Percentiles rank a stretch among this genome's conserved stretches.
These are phyloP conservation scores for Punica granatum DNA, from an alignment of 345 rosid genomes.

Conservation along the genomic window DNA sequence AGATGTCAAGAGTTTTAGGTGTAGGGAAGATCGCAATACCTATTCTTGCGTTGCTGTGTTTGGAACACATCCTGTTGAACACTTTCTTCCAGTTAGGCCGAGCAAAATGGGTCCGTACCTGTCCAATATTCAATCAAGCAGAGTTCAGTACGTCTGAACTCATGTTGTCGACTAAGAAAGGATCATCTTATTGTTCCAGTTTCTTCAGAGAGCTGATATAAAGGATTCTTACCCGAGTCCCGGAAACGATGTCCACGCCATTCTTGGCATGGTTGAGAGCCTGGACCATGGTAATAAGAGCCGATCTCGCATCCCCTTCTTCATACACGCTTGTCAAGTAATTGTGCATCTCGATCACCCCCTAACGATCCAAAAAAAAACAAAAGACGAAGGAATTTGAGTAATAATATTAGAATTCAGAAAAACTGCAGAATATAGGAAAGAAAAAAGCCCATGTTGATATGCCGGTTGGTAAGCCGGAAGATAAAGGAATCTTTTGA, in stretches of 20 bases:
- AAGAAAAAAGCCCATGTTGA: too few species aligned
- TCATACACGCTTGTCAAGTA: constrained; percentile 96
- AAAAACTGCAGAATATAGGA: too few species aligned
- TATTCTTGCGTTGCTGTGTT: constrained; percentile 81
- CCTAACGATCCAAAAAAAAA: constrained; percentile 31
- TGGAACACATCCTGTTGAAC: constrained; percentile 71
- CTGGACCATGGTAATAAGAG: constrained; percentile 98
- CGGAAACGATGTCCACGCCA: constrained; percentile 94
- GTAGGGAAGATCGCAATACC: constrained; percentile 27
- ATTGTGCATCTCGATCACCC: constrained; percentile 98
- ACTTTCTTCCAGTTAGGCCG: constrained; percentile 97
- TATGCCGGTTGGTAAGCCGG: too few species aligned
- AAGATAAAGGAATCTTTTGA: too few species aligned
- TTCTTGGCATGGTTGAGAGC: constrained; percentile 97
- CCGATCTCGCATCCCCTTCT: constrained; percentile 99
- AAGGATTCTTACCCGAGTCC: constrained; percentile 57
- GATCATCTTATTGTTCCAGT: neutral
- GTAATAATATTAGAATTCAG: too few species aligned
- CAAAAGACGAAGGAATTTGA: constrained; percentile 2
- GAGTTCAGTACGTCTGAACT: neutral
- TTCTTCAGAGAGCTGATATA: neutral
- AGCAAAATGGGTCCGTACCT: constrained; percentile 97
- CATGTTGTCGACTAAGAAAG: too few species aligned
- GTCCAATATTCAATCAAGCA: neutral
- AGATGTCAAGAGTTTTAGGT: neutral